Base-by-base conservation (phyloP, 805 yeast species). In the Diddensiella caesifluorescens region DNA sequence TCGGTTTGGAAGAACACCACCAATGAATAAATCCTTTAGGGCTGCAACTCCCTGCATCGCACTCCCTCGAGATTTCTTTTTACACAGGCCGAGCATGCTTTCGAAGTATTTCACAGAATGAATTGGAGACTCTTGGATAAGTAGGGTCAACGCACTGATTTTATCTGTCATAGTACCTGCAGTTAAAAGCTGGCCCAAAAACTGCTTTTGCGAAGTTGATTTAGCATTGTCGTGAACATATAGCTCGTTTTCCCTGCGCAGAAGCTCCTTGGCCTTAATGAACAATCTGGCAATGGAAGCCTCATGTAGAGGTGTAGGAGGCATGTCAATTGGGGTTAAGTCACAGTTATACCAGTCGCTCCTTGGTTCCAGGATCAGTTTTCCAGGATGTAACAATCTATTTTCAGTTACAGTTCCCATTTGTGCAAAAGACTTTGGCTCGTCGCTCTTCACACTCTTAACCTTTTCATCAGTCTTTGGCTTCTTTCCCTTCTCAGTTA, bases 81-180 rank as follows among this genome's bases (percentile, higher is more conserved):
- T 82, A 63, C 96, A 86, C 67, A 81, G 84, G 4, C 77, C 73
- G 48, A 84, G 60, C 49, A 92, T 65, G 28, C 81, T 82, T 50
- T 86, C 95, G 44, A 92, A 69, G 0, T 95, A 86, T 60, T 86
- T 84, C 39, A 80, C 57, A 53, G 90, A 84, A 59, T 92, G 97
- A 41, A 88, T 60, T 4, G 98, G 98, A 2, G 97, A 89, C 66
- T 92, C 97, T 60, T 92, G 97, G 36, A 89, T 76, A 59, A 92
- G 70, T 59, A 92, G 75, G 0, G 98, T 90, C 57, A 92, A 72
- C 0, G 98, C 96, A 36, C 95, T 85, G 42, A 92, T 84, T 66
- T 92, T 88, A 80, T 92, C 98, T 54, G 79, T 82, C 54, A 90
- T 71, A 0, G 98, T 92, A 84, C 98, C 98, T 51, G 79, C 82